Percentiles rank a stretch among this genome's conserved stretches.
These are phyloP conservation scores for Cutaneotrichosporon sp. DNA, from an alignment of 1,284 basidiomycete genomes.

Conservation along the genomic window DNA sequence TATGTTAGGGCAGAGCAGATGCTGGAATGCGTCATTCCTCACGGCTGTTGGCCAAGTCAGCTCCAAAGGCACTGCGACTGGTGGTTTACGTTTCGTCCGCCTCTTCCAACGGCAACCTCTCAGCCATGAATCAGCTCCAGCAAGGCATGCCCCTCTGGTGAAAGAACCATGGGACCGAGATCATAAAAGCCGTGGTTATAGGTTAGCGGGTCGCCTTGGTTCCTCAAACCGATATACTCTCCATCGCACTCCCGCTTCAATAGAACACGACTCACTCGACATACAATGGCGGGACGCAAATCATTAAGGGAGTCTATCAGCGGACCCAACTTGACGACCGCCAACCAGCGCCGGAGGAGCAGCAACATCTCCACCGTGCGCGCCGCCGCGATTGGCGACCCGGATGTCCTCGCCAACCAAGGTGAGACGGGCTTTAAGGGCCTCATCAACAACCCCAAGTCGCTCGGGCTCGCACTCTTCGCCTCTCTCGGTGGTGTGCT, in stretches of 20 bases:
- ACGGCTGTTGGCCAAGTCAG: background rate
- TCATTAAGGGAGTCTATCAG: background rate
- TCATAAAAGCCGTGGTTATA: background rate
- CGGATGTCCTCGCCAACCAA: conserved; percentile 14
- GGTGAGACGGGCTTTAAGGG: conserved; percentile 18
- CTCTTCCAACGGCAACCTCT: background rate
- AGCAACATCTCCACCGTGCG: background rate
- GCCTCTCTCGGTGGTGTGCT: conserved; percentile 51
- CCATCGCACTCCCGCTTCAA: background rate
- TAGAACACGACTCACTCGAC: background rate
- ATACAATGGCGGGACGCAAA: background rate
- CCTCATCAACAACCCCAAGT: conserved; percentile 21
- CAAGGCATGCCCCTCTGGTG: background rate
- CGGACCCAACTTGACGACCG: background rate
- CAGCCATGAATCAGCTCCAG: background rate
- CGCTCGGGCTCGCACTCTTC: conserved; percentile 29
- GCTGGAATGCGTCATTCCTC: background rate
- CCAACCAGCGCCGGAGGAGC: background rate
- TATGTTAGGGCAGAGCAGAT: too few relatives aligned
- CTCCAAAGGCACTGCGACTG: background rate
- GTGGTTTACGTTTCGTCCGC: background rate
- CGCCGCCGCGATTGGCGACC: conserved; percentile 14
- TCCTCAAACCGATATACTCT: background rate
- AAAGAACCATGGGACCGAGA: background rate
- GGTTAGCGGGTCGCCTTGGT: background rate